Conservation (phyloP, 768 basidiomycete species). For the Strobilomyces dryophilus region DNA sequence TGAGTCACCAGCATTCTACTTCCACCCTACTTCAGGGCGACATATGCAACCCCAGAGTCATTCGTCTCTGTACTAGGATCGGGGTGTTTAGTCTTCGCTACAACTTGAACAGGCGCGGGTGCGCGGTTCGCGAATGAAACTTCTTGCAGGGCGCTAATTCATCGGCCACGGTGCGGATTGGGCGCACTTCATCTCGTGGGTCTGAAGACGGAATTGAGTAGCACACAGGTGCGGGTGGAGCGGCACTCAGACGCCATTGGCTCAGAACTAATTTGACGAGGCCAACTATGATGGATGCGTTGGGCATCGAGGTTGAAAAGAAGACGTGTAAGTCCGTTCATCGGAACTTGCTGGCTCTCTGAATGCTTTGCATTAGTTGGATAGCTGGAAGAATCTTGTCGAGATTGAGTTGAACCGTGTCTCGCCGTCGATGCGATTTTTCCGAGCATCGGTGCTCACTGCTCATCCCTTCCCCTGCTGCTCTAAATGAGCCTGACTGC, state of each 20-base stretch:
- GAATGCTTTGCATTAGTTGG: slow-evolving; percentile 34
- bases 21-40: slow-evolving; percentile 48
- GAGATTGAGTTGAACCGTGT: slow-evolving; percentile 93
- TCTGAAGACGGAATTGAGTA: slow-evolving; percentile 64
- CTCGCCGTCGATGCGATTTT: no score
- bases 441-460: no score
- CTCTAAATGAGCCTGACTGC: no score
- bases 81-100: slow-evolving; percentile 54
- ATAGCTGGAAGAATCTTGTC: slow-evolving; percentile 70
- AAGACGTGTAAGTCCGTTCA: slow-evolving; percentile 53
- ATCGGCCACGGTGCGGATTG: slow-evolving; percentile 60
- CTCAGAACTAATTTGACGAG: slow-evolving; percentile 70
- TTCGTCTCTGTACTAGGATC: slow-evolving; percentile 68
- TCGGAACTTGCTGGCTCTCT: neutral
- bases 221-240: slow-evolving; percentile 55
- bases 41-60: slow-evolving; percentile 66
- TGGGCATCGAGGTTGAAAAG: slow-evolving; percentile 74
- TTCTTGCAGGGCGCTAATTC: slow-evolving; percentile 58
- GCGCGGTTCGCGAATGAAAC: slow-evolving; percentile 61
- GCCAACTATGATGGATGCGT: slow-evolving; percentile 54
- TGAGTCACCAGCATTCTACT: slow-evolving; percentile 24
- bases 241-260: slow-evolving; percentile 69
- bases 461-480: no score
- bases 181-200: slow-evolving; percentile 62
- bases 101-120: slow-evolving; percentile 59